Evolutionary conservation across 208 protist genomes (phyloP).

Genomic region (Acanthamoeba lenticulata): DNA sequence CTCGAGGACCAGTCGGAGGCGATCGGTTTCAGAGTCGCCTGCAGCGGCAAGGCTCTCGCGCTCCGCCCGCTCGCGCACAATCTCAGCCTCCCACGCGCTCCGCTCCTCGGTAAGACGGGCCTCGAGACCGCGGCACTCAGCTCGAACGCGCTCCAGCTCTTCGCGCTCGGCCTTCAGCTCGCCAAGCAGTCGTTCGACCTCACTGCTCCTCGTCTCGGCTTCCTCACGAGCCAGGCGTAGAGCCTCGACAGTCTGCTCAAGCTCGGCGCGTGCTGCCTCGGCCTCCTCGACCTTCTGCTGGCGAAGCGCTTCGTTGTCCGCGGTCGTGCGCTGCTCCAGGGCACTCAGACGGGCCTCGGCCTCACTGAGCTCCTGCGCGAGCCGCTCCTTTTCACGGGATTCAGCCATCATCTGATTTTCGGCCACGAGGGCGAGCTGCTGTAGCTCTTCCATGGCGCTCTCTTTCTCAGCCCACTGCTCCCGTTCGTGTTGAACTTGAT

Average conservation of each 20-base stretch:
- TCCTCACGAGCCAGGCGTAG: slow-evolving; percentile 7
- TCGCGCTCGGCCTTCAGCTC: background rate
- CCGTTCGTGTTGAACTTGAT: background rate
- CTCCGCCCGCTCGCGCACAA: background rate
- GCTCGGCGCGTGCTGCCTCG: background rate
- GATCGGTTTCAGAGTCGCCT: background rate
- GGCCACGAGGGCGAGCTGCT: background rate
- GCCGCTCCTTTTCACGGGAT: background rate
- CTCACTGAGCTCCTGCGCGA: background rate
- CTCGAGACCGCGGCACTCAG: background rate
- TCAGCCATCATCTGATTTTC: background rate
- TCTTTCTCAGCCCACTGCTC: background rate
- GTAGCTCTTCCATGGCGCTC: background rate
- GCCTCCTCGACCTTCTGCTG: background rate
- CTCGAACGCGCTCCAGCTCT: background rate
- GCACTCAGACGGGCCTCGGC: background rate
- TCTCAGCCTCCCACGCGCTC: background rate
- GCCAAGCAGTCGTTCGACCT: background rate
- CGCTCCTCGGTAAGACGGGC: background rate
- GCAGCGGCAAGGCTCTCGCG: background rate
- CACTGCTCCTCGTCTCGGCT: background rate
- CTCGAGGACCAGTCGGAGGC: background rate
- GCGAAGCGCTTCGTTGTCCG: background rate
- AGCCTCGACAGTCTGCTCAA: background rate
- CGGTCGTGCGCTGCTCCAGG: background rate